Evolutionary conservation across 352 stramenopile genomes (phyloP).

Genomic region (Pythium monospermum): DNA sequence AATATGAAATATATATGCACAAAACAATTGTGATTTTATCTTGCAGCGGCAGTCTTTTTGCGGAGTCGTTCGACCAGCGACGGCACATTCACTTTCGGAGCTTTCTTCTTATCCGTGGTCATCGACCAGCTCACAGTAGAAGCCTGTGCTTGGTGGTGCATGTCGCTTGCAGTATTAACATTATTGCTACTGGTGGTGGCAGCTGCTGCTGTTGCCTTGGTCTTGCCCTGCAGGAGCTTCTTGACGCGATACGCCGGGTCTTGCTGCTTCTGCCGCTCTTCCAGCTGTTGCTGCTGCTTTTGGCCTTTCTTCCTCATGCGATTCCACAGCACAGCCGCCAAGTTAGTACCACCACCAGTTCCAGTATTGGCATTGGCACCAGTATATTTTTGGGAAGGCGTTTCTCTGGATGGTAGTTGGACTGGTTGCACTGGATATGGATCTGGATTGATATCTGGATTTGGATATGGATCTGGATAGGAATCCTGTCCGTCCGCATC

Average conservation of each 20-base stretch:
- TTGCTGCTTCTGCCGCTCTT: slow-evolving; percentile 36
- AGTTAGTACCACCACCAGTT: slow-evolving; percentile 3
- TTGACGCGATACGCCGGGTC: slow-evolving; percentile 52
- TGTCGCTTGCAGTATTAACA: slow-evolving; percentile 7
- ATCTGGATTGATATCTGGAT: neutral
- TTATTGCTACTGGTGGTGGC: neutral
- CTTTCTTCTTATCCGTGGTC: slow-evolving; percentile 44
- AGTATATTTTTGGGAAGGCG: neutral
- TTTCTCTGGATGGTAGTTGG: neutral
- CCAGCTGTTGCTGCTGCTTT: slow-evolving; percentile 27
- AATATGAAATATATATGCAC: neutral
- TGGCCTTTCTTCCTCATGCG: slow-evolving; percentile 58
- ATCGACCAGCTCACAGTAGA: slow-evolving; percentile 31
- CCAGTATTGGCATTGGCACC: neutral
- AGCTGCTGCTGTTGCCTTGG: neutral
- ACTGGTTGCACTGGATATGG: neutral
- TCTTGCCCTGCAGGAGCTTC: slow-evolving; percentile 41
- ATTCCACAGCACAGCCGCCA: slow-evolving; percentile 52
- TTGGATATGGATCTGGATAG: neutral
- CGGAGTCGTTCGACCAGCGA: slow-evolving; percentile 69
- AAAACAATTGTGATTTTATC: slow-evolving; percentile 12
- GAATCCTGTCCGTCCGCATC: neutral
- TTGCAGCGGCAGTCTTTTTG: slow-evolving; percentile 53
- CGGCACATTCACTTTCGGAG: slow-evolving; percentile 55
- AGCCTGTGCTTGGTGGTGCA: slow-evolving; percentile 4